These are phyloP conservation scores for Serendipita sp. DNA, from an alignment of 768 basidiomycete genomes.

Conservation along the genomic window DNA sequence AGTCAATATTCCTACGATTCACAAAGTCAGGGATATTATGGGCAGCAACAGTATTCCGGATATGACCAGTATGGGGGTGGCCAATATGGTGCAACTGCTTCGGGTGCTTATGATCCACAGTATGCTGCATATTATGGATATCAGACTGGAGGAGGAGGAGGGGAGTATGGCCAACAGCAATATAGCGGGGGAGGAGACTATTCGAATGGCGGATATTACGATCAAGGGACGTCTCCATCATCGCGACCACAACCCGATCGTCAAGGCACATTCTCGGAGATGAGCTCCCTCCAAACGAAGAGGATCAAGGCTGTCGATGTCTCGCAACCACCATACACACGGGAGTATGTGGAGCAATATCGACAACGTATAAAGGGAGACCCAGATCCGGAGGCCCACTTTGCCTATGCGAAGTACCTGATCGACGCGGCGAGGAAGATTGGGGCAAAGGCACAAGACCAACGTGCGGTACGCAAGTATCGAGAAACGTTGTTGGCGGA, in stretches of 20 bases:
- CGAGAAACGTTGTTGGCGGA: constrained; percentile 76
- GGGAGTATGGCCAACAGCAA: background rate
- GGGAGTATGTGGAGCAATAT: constrained; percentile 95
- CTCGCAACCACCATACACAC: constrained; percentile 68
- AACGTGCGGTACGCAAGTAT: constrained; percentile 78
- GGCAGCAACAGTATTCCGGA: constrained; percentile 10
- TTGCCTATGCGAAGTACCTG: constrained; percentile 94
- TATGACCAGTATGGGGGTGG: background rate
- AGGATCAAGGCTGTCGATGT: constrained; percentile 66
- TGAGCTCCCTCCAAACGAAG: constrained; percentile 39
- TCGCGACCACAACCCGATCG: constrained; percentile 39
- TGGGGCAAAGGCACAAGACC: constrained; percentile 53
- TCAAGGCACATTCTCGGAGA: constrained; percentile 40
- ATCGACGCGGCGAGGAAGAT: constrained; percentile 96
- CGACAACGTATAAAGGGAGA: constrained; percentile 93
- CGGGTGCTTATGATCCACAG: constrained; percentile 7
- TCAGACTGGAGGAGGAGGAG: background rate
- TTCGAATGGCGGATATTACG: constrained; percentile 5
- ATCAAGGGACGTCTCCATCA: background rate
- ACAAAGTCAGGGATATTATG: constrained; percentile 9
- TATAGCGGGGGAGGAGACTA: background rate
- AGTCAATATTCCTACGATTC: constrained; percentile 7
- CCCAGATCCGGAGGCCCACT: constrained; percentile 96
- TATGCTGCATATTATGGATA: constrained; percentile 7
- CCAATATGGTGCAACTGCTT: background rate